phyloP scores from a whole-genome alignment of 2,329 filamentous ascomycete species.

The Fusarium bactridioides region DNA sequence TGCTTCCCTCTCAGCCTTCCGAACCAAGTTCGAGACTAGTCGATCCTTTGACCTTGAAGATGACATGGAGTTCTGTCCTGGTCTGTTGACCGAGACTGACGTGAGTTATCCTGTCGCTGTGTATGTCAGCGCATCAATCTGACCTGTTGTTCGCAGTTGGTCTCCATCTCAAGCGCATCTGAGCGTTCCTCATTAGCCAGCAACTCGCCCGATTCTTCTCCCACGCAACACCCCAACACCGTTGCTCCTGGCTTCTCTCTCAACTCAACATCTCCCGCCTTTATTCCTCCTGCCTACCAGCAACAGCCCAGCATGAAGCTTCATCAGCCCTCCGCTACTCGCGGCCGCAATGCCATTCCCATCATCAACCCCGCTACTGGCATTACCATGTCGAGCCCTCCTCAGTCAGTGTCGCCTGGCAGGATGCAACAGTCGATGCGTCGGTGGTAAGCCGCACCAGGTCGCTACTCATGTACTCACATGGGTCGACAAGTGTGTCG shows the following conservation, averaged over 20 bases:
- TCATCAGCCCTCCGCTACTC: constrained; percentile 89
- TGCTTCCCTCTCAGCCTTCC: constrained; percentile 79
- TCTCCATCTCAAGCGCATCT: constrained; percentile 90
- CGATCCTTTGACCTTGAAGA: constrained; percentile 96
- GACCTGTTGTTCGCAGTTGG: constrained; percentile 67
- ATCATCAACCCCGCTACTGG: constrained; percentile 97
- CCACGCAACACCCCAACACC: constrained; percentile 85
- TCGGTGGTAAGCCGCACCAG: constrained; percentile 58
- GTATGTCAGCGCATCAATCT: constrained; percentile 35
- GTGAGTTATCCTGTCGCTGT: constrained; percentile 63
- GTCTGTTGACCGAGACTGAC: constrained; percentile 90
- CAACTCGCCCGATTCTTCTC: constrained; percentile 90
- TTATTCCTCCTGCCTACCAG: constrained; percentile 71
- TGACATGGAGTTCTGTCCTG: constrained; percentile 94
- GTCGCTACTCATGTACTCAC: constrained; percentile 44
- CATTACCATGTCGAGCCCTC: constrained; percentile 86
- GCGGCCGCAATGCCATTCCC: constrained; percentile 92
- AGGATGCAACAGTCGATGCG: constrained; percentile 66
- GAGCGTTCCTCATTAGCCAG: constrained; percentile 95
- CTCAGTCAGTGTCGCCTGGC: constrained; percentile 72
- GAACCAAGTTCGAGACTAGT: constrained; percentile 87
- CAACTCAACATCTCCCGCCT: constrained; percentile 71
- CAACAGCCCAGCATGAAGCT: constrained; percentile 77
- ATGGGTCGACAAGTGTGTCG: constrained; percentile 46
- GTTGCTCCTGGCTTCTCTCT: constrained; percentile 80